Conservation (phyloP, 1,139 yeast genomes). For the Diutina sp. region DNA sequence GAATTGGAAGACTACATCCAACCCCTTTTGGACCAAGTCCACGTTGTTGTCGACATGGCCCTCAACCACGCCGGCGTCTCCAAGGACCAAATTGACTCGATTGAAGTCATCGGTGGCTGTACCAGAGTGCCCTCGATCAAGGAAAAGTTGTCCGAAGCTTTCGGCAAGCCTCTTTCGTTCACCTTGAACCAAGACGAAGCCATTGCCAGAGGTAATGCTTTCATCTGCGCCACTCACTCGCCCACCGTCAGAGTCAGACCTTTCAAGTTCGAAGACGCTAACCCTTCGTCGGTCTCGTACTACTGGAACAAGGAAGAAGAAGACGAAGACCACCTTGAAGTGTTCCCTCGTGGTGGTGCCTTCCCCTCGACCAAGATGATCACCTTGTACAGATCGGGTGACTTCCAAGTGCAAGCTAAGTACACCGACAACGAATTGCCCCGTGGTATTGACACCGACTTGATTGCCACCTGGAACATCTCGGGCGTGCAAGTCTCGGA, state of each 20-base stretch:
- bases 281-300: constrained; percentile 87
- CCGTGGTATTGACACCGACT: constrained; percentile 42
- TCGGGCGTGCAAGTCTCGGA: constrained; percentile 73
- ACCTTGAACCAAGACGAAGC: constrained; percentile 99
- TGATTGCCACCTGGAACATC: constrained; percentile 76
- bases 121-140: constrained; percentile 94
- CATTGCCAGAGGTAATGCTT: constrained; percentile 97
- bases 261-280: constrained; percentile 93
- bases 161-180: constrained; percentile 81
- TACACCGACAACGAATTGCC: constrained; percentile 75
- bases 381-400: constrained; percentile 84
- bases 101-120: constrained; percentile 96
- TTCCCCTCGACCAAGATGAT: constrained; percentile 95
- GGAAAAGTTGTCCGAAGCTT: constrained; percentile 64
- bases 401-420: constrained; percentile 76
- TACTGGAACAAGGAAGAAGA: constrained; percentile 91
- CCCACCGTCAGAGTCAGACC: constrained; percentile 98
- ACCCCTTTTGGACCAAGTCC: constrained; percentile 68
- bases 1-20: constrained; percentile 82
- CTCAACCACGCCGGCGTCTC: constrained; percentile 67
- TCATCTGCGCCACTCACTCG: constrained; percentile 97
- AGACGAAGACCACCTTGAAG: constrained; percentile 87
- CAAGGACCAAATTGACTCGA: constrained; percentile 67
- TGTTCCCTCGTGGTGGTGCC: constrained; percentile 85
- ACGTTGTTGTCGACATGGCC: constrained; percentile 71